Conservation (phyloP, 306 rosid species). For the Trifolium pratense region DNA sequence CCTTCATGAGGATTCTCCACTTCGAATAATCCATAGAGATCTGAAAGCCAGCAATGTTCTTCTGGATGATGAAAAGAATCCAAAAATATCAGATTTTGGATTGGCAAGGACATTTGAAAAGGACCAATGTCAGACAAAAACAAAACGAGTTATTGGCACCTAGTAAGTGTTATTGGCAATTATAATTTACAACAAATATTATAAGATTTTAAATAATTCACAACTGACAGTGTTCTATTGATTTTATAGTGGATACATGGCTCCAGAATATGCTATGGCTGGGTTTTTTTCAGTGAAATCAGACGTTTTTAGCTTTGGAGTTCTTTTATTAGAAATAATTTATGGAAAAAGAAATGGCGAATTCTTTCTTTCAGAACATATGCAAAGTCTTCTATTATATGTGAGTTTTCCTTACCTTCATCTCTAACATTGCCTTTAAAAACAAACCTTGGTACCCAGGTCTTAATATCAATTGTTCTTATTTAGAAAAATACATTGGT, state of each 20-base stretch:
- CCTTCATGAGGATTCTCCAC: slow-evolving; percentile 58
- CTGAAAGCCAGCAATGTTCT: slow-evolving; percentile 55
- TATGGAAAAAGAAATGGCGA: slow-evolving; percentile 37
- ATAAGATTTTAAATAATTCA: neutral
- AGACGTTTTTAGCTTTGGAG: slow-evolving; percentile 51
- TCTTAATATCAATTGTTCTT: too few species aligned
- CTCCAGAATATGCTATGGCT: slow-evolving; percentile 53
- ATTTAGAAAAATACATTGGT: too few species aligned
- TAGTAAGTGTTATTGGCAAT: slow-evolving; percentile 38
- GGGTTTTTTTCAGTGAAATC: slow-evolving; percentile 47
- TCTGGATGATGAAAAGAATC: slow-evolving; percentile 50
- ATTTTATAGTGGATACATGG: slow-evolving; percentile 53
- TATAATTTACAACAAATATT: neutral
- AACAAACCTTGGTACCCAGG: too few species aligned
- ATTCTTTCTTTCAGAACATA: slow-evolving; percentile 37
- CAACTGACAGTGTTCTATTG: neutral
- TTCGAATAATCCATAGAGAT: slow-evolving; percentile 56
- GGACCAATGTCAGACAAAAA: slow-evolving; percentile 43
- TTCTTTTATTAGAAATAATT: slow-evolving; percentile 46
- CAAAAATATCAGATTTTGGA: slow-evolving; percentile 66
- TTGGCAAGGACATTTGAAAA: slow-evolving; percentile 49
- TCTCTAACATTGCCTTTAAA: too few species aligned
- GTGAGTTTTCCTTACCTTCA: slow-evolving; percentile 10
- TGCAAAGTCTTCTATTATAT: slow-evolving; percentile 37
- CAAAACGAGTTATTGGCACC: slow-evolving; percentile 55